Base-by-base conservation (phyloP, 805 yeast genomes). In the Lipomyces japonicus region DNA sequence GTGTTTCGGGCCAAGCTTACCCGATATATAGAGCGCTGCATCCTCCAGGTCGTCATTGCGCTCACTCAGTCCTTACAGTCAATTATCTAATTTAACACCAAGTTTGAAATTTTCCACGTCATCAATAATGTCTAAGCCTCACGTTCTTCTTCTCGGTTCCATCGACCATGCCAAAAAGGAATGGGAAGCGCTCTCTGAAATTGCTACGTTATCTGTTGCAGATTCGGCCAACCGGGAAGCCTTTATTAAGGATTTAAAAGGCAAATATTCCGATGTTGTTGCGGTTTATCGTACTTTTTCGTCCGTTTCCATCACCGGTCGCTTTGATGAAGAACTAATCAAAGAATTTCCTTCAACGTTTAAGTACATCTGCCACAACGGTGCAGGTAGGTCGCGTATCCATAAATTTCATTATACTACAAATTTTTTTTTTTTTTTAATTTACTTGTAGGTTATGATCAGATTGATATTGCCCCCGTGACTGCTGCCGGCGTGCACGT, bases 121-220 rank as follows among this genome's bases (percentile, higher is more conserved):
- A 12, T 9, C 22, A 12, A 40, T 44, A 28, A 55, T 63, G 48
- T 48, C 65, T 10, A 75, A 75, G 60, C 82, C 86, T 42, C 77
- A 78, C 55, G 79, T 87, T 9, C 72, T 88, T 23, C 74, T 86
- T 66, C 65, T 88, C 31, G 91, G 89, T 4, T 72, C 75, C 12
- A 73, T 80, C 39, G 65, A 68, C 44, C 82, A 71, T 63, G 90
- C 88, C 39, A 77, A 75, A 34, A 70, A 75, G 28, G 84, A 82
- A 38, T 86, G 93, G 91, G 69, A 71, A n/a, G 70, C 75, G 23
- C 67, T 86, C 25, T 31, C 51, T 9, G 61, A 74, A 38, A 61
- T 75, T 9, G 63, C 64, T 4, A 36, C 39, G 12, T 35, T 48
- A 19, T 41, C 50, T n/a, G 32, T 46, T 28, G 45, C 48, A 46